phyloP scores from a whole-genome alignment of 495 filamentous ascomycete species.

The Hypoxylon rickii region DNA sequence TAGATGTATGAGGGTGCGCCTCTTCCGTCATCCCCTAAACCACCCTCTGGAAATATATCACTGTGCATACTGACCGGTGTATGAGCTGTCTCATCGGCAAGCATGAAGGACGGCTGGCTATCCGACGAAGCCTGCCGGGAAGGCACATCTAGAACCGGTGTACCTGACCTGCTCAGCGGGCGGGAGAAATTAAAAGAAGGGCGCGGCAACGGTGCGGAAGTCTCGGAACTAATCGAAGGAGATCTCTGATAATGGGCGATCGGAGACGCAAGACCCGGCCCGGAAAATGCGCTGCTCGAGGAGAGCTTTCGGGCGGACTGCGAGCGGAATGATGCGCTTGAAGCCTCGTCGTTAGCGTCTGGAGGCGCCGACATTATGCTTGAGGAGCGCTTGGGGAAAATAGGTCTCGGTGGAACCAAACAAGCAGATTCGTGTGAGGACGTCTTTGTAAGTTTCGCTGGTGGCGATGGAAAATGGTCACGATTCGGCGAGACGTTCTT shows the following conservation, averaged over 20 bases:
- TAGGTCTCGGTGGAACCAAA: conserved; percentile 49
- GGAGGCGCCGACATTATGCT: conserved; percentile 53
- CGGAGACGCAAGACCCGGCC: conserved; percentile 57
- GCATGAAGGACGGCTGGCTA: conserved; percentile 63
- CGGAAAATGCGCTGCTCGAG: conserved; percentile 57
- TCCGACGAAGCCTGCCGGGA: conserved; percentile 63
- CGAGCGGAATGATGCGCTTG: conserved; percentile 50
- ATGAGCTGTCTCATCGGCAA: conserved; percentile 62
- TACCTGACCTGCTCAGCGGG: conserved; percentile 79
- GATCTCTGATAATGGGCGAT: conserved; percentile 65
- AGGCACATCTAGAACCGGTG: conserved; percentile 63
- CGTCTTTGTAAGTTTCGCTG: conserved; percentile 45
- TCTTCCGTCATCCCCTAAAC: conserved; percentile 38
- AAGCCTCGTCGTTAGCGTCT: conserved; percentile 45
- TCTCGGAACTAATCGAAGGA: conserved; percentile 81
- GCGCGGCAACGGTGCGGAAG: conserved; percentile 61
- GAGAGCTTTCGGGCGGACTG: conserved; percentile 63
- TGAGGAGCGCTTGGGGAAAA: conserved; percentile 52
- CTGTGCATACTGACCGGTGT: conserved; percentile 68
- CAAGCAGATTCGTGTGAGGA: conserved; percentile 45
- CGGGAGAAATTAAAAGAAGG: conserved; percentile 92
- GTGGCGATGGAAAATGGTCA: conserved; percentile 36
- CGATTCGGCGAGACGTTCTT: conserved; percentile 27
- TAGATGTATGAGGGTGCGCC: conserved; percentile 79
- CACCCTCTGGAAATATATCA: conserved; percentile 59